Conservation (phyloP, 331 rosid species). For the Acacia concinna region DNA sequence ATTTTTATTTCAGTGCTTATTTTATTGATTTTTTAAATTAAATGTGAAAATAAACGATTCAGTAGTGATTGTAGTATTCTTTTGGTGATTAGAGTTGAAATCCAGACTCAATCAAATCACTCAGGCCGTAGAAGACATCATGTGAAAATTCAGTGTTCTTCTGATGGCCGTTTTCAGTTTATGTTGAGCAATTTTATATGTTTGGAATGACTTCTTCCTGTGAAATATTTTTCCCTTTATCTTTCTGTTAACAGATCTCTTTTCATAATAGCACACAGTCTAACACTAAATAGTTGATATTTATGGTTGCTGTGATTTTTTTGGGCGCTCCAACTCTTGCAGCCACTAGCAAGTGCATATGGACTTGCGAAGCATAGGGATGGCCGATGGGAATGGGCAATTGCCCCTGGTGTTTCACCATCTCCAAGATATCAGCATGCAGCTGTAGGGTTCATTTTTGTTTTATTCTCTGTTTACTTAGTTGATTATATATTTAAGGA, state of each 20-base stretch:
- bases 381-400: conserved; percentile 99
- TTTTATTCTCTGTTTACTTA: conserved; percentile 16
- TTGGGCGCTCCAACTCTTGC: conserved; percentile 21
- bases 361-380: conserved; percentile 99
- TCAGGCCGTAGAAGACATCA: conserved; percentile 1
- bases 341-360: conserved; percentile 98
- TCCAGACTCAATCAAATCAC: conserved; percentile 15
- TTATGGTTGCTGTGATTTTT: conserved; percentile 11
- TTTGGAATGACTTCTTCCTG: conserved; percentile 18
- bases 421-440: conserved; percentile 99
- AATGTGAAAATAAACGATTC: neutral
- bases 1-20: conserved; percentile 12
- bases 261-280: conserved; percentile 9
- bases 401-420: conserved; percentile 99
- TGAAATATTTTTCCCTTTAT: neutral
- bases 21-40: neutral
- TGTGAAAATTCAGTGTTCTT: conserved; percentile 10
- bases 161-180: conserved; percentile 1
- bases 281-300: conserved; percentile 3
- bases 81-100: conserved; percentile 14
- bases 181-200: neutral
- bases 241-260: neutral
- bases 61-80: neutral
- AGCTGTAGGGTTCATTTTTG: conserved; percentile 65
- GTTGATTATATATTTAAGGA: conserved; percentile 24